These are phyloP conservation scores for Crithidia brevicula DNA, from an alignment of 208 protist species.

Conservation along the genomic window DNA sequence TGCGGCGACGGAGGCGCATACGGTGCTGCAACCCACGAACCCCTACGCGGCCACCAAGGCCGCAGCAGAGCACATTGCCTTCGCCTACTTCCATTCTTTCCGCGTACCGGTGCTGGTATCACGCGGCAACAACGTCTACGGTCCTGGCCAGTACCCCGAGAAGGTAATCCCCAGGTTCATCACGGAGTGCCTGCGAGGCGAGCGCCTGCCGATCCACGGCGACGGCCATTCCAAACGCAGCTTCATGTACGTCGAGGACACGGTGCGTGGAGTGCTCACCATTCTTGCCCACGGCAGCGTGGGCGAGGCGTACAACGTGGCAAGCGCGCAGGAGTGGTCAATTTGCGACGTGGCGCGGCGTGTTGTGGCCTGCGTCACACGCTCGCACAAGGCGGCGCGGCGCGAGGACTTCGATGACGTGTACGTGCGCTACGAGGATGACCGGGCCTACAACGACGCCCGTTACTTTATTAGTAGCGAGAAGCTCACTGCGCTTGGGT, in stretches of 20 bases:
- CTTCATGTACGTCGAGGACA: constrained; percentile 82
- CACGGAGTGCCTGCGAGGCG: constrained; percentile 37
- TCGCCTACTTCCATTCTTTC: constrained; percentile 90
- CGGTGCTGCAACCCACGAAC: constrained; percentile 93
- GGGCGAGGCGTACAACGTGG: constrained; percentile 89
- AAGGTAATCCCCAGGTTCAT: constrained; percentile 92
- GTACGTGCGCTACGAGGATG: constrained; percentile 42
- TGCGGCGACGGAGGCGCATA: constrained; percentile 38
- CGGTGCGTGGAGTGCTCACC: constrained; percentile 63
- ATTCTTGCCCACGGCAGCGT: constrained; percentile 73
- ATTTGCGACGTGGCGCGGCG: constrained; percentile 54
- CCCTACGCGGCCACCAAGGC: constrained; percentile 95
- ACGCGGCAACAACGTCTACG: constrained; percentile 95
- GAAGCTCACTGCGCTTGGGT: constrained; percentile 80
- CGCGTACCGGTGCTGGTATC: constrained; percentile 94
- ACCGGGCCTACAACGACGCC: constrained; percentile 90
- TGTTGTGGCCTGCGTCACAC: constrained; percentile 34
- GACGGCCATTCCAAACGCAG: constrained; percentile 47
- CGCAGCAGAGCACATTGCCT: constrained; percentile 77
- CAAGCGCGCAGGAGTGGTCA: constrained; percentile 57
- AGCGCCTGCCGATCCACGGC: constrained; percentile 68
- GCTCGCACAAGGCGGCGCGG: constrained; percentile 10
- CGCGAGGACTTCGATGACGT: constrained; percentile 25
- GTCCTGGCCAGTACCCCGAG: constrained; percentile 90
- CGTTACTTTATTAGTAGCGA: constrained; percentile 76